Percentiles rank a stretch among this genome's conserved stretches.
phyloP scores from a whole-genome alignment of 495 filamentous ascomycete genomes.

The Staphylotrichum tortipilum region DNA sequence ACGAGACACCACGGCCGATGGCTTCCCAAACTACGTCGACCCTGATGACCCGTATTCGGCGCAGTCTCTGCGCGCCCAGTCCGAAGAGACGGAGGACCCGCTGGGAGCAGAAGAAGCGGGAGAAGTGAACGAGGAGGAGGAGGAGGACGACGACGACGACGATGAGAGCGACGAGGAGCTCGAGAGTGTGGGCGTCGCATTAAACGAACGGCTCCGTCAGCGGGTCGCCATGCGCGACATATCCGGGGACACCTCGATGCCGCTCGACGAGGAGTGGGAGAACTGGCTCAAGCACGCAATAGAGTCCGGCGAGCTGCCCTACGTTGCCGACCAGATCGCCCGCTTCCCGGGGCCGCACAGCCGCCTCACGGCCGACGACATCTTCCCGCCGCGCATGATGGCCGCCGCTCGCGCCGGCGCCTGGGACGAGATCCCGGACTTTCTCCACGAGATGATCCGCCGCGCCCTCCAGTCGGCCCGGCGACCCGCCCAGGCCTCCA shows the following conservation, averaged over 20 bases:
- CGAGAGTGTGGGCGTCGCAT: constrained; percentile 60
- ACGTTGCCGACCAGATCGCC: constrained; percentile 33
- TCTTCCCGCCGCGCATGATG: constrained; percentile 36
- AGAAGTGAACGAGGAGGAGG: constrained; percentile 48
- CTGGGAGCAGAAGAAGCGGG: constrained; percentile 29
- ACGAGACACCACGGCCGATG: constrained; percentile 68
- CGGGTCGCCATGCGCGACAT: constrained; percentile 53
- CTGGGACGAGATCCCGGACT: constrained; percentile 45
- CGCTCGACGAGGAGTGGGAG: constrained; percentile 73
- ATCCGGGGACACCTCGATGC: constrained; percentile 52
- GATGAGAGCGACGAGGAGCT: constrained; percentile 60
- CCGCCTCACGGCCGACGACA: constrained; percentile 25
- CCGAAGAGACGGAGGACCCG: constrained; percentile 9
- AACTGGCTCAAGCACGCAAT: constrained; percentile 77
- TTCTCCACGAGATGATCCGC: constrained; percentile 39
- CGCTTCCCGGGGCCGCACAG: constrained; percentile 23
- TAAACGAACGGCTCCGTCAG: constrained; percentile 65
- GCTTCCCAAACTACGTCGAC: constrained; percentile 47
- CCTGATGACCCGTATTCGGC: constrained; percentile 36
- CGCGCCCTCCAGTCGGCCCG: constrained; percentile 24
- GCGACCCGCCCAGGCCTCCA: background rate
- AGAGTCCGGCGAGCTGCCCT: constrained; percentile 47
- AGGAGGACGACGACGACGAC: constrained; percentile 47
- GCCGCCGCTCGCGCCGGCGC: constrained; percentile 40
- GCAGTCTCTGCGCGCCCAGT: constrained; percentile 16